Conservation (phyloP, 2,329 filamentous ascomycete species). For the Aspergillus puulaauensis region DNA sequence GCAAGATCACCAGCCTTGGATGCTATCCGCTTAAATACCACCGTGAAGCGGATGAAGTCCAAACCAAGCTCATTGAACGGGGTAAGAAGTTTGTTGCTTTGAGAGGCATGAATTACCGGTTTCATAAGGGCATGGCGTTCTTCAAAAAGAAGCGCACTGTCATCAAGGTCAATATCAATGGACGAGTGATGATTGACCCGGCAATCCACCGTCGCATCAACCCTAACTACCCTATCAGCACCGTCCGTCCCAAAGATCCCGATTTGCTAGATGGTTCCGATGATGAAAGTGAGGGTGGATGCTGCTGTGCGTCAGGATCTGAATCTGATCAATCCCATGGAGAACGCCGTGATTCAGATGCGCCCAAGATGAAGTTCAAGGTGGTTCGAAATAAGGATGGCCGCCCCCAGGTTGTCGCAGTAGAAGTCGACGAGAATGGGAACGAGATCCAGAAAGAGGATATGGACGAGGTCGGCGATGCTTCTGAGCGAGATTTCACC, state of each 20-base stretch:
- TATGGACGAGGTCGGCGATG: conserved; percentile 49
- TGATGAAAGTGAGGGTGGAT: conserved; percentile 42
- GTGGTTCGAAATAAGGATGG: conserved; percentile 56
- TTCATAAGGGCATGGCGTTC: conserved; percentile 81
- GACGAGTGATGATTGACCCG: conserved; percentile 84
- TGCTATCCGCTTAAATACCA: conserved; percentile 81
- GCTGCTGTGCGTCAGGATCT: conserved; percentile 37
- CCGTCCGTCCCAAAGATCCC: conserved; percentile 70
- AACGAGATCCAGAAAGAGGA: conserved; percentile 57
- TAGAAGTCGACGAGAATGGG: conserved; percentile 57
- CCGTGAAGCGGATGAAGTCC: conserved; percentile 66
- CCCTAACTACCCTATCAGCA: conserved; percentile 78
- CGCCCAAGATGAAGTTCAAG: conserved; percentile 49
- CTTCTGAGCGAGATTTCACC: conserved; percentile 59
- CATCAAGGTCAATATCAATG: conserved; percentile 80
- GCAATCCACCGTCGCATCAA: conserved; percentile 80
- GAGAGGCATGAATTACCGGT: conserved; percentile 79
- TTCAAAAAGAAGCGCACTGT: conserved; percentile 75
- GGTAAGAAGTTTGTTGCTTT: conserved; percentile 81
- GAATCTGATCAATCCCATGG: conserved; percentile 41
- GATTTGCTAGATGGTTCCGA: conserved; percentile 55
- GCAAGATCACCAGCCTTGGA: conserved; percentile 75
- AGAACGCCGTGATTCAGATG: conserved; percentile 32
- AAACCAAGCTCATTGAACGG: conserved; percentile 68
- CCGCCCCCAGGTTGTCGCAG: conserved; percentile 51